A percentile compares a stretch with the other conserved stretches of the same genome.
These are phyloP conservation scores for Magnolia kwangsiensis DNA, from an alignment of 164 flowering plant genomes.

Conservation along the genomic window DNA sequence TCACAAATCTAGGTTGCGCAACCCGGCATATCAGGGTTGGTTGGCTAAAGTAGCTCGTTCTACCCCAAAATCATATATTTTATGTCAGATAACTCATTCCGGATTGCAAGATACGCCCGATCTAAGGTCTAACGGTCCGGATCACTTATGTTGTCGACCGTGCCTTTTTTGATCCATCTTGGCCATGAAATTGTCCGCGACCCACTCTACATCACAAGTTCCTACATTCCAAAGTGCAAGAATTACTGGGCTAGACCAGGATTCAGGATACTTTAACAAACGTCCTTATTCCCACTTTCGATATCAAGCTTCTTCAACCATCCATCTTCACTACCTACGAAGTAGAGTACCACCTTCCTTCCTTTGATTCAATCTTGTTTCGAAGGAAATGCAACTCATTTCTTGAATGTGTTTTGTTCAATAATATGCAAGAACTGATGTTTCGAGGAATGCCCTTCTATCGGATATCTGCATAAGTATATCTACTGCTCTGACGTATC, in stretches of 20 bases:
- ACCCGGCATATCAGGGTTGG: too few species aligned
- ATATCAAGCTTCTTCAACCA: slow-evolving; percentile 27
- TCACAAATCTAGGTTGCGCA: too few species aligned
- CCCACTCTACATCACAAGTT: too few species aligned
- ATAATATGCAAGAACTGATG: slow-evolving; percentile 17
- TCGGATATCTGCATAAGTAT: slow-evolving; percentile 40
- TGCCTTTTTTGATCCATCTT: too few species aligned
- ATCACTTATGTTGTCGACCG: too few species aligned
- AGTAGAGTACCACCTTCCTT: slow-evolving; percentile 4
- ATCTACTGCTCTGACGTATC: slow-evolving; percentile 28
- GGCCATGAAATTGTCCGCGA: too few species aligned
- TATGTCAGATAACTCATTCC: too few species aligned
- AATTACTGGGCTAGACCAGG: slow-evolving; percentile 12
- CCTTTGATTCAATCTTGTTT: too few species aligned
- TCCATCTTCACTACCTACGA: slow-evolving; percentile 26
- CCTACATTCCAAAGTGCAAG: slow-evolving; percentile 2
- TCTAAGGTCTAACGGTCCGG: too few species aligned
- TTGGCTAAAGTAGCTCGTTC: too few species aligned
- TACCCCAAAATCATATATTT: too few species aligned
- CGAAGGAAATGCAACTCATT: not conserved
- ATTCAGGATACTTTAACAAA: slow-evolving; percentile 20
- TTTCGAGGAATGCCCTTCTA: slow-evolving; percentile 23
- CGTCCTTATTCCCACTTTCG: slow-evolving; percentile 20
- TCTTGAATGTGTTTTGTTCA: not conserved
- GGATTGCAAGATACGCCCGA: too few species aligned